Percentiles rank a stretch among this genome's conserved stretches.
Evolutionary conservation across 148 eudicot genomes (phyloP).

Genomic region (Bassia scoparia): DNA sequence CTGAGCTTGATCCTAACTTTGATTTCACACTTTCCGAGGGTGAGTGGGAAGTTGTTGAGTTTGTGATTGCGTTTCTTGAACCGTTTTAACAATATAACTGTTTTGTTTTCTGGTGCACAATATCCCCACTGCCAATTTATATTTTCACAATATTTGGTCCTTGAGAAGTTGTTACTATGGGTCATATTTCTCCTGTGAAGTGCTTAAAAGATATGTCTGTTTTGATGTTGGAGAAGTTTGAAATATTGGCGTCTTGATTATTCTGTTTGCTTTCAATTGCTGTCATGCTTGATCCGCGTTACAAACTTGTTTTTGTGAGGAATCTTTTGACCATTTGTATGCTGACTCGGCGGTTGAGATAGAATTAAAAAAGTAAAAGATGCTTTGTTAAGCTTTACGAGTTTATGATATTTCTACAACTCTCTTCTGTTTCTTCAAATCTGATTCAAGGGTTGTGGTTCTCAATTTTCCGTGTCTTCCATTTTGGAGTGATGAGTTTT

Average conservation of each 20-base stretch:
- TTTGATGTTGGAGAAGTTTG: background rate
- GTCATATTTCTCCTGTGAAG: background rate
- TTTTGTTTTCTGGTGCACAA: too few relatives aligned
- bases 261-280: background rate
- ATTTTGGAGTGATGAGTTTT: too few relatives aligned
- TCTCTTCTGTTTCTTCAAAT: background rate
- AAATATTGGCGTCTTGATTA: background rate
- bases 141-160: too few relatives aligned
- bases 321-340: background rate
- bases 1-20: too few relatives aligned
- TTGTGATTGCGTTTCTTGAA: background rate
- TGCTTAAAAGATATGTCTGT: background rate
- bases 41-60: background rate
- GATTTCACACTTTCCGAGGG: background rate
- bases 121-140: background rate
- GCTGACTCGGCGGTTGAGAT: background rate
- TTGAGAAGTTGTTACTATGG: background rate
- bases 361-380: background rate
- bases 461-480: too few relatives aligned
- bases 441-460: background rate
- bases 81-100: too few relatives aligned
- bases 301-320: background rate
- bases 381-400: background rate
- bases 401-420: background rate
- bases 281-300: background rate